Evolutionary conservation across 352 stramenopile genomes (phyloP).

Genomic region (Globisporangium middletonii): DNA sequence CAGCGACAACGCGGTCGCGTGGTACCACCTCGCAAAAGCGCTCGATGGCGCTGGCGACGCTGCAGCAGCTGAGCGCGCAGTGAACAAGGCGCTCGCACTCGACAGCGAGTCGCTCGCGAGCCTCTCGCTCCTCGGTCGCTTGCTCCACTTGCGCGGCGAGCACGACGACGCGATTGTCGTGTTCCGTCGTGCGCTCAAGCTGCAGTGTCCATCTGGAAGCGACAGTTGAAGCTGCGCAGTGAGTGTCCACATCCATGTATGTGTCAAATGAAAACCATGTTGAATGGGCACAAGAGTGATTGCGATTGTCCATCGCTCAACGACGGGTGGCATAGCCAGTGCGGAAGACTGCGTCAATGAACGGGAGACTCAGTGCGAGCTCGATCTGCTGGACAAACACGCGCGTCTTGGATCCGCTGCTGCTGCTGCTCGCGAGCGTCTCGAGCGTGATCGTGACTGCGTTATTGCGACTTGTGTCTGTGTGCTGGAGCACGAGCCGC

Average conservation of each 20-base stretch:
- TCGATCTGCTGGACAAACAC: slow-evolving; percentile 36
- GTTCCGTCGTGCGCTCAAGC: slow-evolving; percentile 47
- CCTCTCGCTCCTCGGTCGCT: slow-evolving; percentile 51
- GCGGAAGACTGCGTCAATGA: slow-evolving; percentile 47
- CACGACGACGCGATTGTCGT: slow-evolving; percentile 67
- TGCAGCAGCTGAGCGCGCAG: slow-evolving; percentile 37
- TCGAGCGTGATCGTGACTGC: slow-evolving; percentile 17
- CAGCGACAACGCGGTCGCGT: slow-evolving; percentile 25
- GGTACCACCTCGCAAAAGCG: slow-evolving; percentile 58
- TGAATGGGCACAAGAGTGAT: not conserved
- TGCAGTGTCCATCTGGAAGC: slow-evolving; percentile 32
- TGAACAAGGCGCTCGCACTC: slow-evolving; percentile 38
- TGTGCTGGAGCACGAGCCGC: slow-evolving; percentile 17
- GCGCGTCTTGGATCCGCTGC: slow-evolving; percentile 2
- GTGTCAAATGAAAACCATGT: not conserved
- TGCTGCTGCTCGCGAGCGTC: slow-evolving; percentile 4
- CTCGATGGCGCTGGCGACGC: slow-evolving; percentile 41
- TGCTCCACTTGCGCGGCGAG: slow-evolving; percentile 55
- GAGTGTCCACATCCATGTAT: not conserved
- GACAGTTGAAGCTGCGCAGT: not conserved
- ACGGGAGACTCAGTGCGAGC: slow-evolving; percentile 29
- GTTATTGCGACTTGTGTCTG: slow-evolving; percentile 27
- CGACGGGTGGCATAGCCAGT: slow-evolving; percentile 27
- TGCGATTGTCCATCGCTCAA: not conserved
- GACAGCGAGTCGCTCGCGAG: slow-evolving; percentile 42